phyloP scores from a whole-genome alignment of 352 stramenopile species.

The Phytophthora quininea region DNA sequence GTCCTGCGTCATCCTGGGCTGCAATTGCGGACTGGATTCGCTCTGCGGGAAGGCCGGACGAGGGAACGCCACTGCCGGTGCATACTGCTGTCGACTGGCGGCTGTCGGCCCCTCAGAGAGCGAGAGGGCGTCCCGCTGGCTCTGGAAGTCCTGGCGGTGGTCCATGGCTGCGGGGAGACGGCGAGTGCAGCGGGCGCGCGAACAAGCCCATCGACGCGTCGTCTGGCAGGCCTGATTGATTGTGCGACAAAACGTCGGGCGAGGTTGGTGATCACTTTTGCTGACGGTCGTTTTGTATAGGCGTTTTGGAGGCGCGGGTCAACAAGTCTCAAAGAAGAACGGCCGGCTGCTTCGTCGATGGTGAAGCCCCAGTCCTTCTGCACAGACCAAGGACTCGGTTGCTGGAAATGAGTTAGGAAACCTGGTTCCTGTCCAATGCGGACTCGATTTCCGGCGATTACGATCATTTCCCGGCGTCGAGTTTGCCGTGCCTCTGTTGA shows the following conservation, averaged over 20 bases:
- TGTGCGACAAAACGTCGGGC: neutral
- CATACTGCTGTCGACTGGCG: neutral
- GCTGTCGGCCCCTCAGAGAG: slow-evolving; percentile 1
- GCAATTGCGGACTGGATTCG: slow-evolving; percentile 1
- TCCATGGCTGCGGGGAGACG: neutral
- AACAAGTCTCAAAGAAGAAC: too few relatives aligned
- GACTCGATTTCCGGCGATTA: too few relatives aligned
- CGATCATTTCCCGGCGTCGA: too few relatives aligned
- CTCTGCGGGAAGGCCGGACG: slow-evolving; percentile 33
- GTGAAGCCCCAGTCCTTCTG: too few relatives aligned
- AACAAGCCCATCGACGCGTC: slow-evolving; percentile 12
- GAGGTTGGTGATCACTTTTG: too few relatives aligned
- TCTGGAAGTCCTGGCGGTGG: neutral
- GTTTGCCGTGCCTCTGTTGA: too few relatives aligned
- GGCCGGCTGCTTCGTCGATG: too few relatives aligned
- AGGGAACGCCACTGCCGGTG: slow-evolving; percentile 16
- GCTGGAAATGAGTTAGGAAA: too few relatives aligned
- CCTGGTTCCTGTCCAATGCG: too few relatives aligned
- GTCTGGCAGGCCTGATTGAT: neutral
- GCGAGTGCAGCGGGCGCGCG: slow-evolving; percentile 1
- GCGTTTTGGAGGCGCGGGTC: too few relatives aligned
- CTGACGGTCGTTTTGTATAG: too few relatives aligned
- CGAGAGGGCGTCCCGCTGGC: neutral
- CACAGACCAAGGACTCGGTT: too few relatives aligned
- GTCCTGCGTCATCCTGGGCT: slow-evolving; percentile 16